Conservation (phyloP, 2,329 filamentous ascomycete species). For the Ophiostoma perfectum region DNA sequence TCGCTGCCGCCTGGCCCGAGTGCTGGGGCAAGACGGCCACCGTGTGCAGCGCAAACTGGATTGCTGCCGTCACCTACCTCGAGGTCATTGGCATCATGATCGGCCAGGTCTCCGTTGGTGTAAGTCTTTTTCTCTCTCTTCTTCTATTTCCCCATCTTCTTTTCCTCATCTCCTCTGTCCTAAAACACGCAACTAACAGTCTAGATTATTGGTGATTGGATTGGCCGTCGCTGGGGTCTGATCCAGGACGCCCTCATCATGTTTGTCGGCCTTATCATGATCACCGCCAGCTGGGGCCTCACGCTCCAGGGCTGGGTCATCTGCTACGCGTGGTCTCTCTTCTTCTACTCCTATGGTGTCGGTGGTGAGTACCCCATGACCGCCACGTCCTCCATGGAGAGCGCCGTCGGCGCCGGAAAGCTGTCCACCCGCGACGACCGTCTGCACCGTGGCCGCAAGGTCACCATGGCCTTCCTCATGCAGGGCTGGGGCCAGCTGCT, state of each 20-base stretch:
- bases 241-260: slow-evolving; percentile 95
- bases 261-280: slow-evolving; percentile 86
- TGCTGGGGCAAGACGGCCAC: slow-evolving; percentile 63
- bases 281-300: slow-evolving; percentile 84
- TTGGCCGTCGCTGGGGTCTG: slow-evolving; percentile 89
- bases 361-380: slow-evolving; percentile 96
- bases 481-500: slow-evolving; percentile 96
- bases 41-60: slow-evolving; percentile 73
- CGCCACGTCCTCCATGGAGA: slow-evolving; percentile 90
- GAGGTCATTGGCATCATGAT: slow-evolving; percentile 94
- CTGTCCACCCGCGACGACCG: slow-evolving; percentile 88
- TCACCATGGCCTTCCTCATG: slow-evolving; percentile 95
- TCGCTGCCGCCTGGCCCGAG: slow-evolving; percentile 64
- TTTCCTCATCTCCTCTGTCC: neutral
- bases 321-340: slow-evolving; percentile 90
- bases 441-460: slow-evolving; percentile 90
- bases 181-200: neutral
- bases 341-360: slow-evolving; percentile 71
- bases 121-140: slow-evolving; percentile 38
- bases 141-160: neutral
- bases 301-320: slow-evolving; percentile 92
- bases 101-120: slow-evolving; percentile 81
- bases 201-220: slow-evolving; percentile 59
- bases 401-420: slow-evolving; percentile 76
- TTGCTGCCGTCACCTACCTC: slow-evolving; percentile 79